Evolutionary conservation across 2,329 filamentous ascomycete species (phyloP).

Genomic region (Penicillium psychrosexuale): DNA sequence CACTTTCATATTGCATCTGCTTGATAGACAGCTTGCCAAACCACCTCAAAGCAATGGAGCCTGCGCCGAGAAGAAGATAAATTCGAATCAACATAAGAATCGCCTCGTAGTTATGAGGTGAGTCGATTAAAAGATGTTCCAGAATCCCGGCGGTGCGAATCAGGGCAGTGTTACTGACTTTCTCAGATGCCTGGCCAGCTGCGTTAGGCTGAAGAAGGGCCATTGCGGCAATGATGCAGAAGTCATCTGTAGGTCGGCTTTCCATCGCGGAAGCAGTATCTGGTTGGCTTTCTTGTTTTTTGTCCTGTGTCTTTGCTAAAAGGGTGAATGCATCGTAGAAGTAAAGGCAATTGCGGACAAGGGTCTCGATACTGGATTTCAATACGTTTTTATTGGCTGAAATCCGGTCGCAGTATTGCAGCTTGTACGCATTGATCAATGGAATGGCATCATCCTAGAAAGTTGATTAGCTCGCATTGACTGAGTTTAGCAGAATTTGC

Average conservation of each 20-base stretch:
- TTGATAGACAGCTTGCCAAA: conserved; percentile 49
- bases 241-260: conserved; percentile 44
- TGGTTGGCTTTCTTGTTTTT: not conserved
- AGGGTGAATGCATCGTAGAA: conserved; percentile 28
- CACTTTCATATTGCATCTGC: conserved; percentile 49
- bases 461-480: conserved; percentile 5
- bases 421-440: conserved; percentile 44
- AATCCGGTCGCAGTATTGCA: conserved; percentile 43
- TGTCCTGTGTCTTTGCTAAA: conserved; percentile 18
- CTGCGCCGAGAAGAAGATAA: conserved; percentile 44
- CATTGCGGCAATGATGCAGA: conserved; percentile 45
- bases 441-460: conserved; percentile 27
- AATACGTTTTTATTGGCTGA: conserved; percentile 30
- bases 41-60: conserved; percentile 46
- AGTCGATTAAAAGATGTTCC: conserved; percentile 40
- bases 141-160: conserved; percentile 40
- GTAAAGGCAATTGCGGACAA: conserved; percentile 39
- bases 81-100: conserved; percentile 45
- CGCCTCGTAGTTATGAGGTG: conserved; percentile 48
- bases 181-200: conserved; percentile 15
- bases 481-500: not conserved
- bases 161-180: conserved; percentile 30
- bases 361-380: conserved; percentile 32
- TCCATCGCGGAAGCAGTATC: conserved; percentile 38
- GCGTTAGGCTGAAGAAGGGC: conserved; percentile 35